Base-by-base conservation (phyloP, 2,329 filamentous ascomycete species). In the Magnaporthiopsis incrustans region DNA sequence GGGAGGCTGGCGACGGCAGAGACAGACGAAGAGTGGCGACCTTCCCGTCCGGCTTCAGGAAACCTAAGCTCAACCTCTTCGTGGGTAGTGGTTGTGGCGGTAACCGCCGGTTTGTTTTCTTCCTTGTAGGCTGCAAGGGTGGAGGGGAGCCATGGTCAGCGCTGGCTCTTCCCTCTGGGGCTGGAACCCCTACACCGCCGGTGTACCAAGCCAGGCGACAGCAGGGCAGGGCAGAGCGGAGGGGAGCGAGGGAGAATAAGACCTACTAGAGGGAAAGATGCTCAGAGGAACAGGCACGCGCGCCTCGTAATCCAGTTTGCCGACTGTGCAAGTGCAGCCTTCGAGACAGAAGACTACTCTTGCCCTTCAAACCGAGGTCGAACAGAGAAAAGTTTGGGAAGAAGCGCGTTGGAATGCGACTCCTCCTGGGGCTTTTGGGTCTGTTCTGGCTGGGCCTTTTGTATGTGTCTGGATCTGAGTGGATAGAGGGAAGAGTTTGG, bases 261-360 rank as follows among this genome's bases (percentile, higher is more conserved):
- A 98, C 44, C 7, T 82, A 92, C 91, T 81, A 92, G 32, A 97
- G 85, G 94, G 94, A 88, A 98, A 97, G 90, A 97, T 90, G 91
- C 92, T 97, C 89, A 97, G 96, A 83, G 94, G 94, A 82, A 98
- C 95, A 85, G 94, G 92, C 82, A 97, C 91, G 82, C 92, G 91
- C 83, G 93, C 92, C 90, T 97, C 93, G 95, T 96, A 97, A 91
- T 97, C 93, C 93, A 97, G 93, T 85, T 92, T 97, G 91, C 83
- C 91, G 89, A 89, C 88, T 88, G 90, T 87, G 81, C 72, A 71
- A 76, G 75, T 77, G 76, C 77, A 71, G 71, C 77, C 76, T 78
- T 75, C 77, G 83, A 85, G 82, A 84, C 74, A 77, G 83, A 82
- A 80, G 87, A 82, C 86, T 69, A 67, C 72, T 74, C 73, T 74